Evolutionary conservation across 1,284 basidiomycete species (phyloP).

Genomic region (Tilletiopsis washingtonensis): DNA sequence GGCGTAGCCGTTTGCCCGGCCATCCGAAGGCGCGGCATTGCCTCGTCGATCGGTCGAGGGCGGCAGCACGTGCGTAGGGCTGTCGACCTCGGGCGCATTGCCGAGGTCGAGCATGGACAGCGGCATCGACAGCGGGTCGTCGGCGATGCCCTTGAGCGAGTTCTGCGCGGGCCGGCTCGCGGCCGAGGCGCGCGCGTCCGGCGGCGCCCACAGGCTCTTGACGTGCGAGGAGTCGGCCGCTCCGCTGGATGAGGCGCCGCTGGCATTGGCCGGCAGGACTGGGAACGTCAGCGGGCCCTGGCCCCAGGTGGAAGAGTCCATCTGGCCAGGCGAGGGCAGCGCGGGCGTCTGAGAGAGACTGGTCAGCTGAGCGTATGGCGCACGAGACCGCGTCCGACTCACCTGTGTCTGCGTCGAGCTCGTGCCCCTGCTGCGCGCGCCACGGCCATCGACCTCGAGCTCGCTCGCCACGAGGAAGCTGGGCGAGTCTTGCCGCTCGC

Average conservation of each 20-base stretch:
- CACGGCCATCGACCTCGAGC: constrained; percentile 14
- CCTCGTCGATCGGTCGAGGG: too few relatives aligned
- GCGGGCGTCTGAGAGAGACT: constrained; percentile 10
- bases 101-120: constrained; percentile 13
- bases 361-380: too few relatives aligned
- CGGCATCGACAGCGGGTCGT: constrained; percentile 30
- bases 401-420: not conserved
- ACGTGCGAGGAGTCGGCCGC: not conserved
- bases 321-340: constrained; percentile 21
- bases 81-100: too few relatives aligned
- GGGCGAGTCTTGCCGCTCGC: too few relatives aligned
- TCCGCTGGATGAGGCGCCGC: not conserved
- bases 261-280: constrained; percentile 6
- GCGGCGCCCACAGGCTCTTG: not conserved
- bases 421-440: not conserved
- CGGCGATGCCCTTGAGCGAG: constrained; percentile 30
- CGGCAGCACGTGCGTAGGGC: too few relatives aligned
- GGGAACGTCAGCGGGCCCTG: constrained; percentile 31
- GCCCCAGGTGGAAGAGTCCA: constrained; percentile 15
- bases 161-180: constrained; percentile 13
- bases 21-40: too few relatives aligned
- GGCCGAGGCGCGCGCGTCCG: constrained; percentile 16
- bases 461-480: constrained; percentile 42
- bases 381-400: too few relatives aligned
- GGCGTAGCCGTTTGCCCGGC: too few relatives aligned